A percentile compares a stretch with the other conserved stretches of the same genome.
phyloP scores from a whole-genome alignment of 176 grass and related monocot genomes.

The Poa pratensis region DNA sequence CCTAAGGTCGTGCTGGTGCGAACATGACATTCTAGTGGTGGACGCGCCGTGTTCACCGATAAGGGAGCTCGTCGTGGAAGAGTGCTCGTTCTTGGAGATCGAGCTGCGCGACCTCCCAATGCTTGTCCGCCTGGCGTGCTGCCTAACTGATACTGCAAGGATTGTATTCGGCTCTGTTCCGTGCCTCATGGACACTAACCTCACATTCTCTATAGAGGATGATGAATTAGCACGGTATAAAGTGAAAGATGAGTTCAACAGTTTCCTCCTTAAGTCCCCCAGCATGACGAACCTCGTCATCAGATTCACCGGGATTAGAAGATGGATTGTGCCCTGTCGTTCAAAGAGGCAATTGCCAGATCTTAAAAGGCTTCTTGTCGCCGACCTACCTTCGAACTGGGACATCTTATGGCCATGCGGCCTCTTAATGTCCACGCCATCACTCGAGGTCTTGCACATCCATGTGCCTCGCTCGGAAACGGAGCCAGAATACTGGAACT shows the following conservation, averaged over 20 bases:
- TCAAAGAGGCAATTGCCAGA: neutral
- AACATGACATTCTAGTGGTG: neutral
- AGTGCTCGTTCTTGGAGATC: neutral
- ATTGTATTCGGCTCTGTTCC: neutral
- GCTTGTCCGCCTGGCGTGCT: neutral
- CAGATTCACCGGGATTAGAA: too few relatives aligned
- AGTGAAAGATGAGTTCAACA: too few relatives aligned
- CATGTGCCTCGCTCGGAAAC: neutral
- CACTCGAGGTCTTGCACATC: neutral
- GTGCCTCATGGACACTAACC: too few relatives aligned
- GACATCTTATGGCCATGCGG: neutral
- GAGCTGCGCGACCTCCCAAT: neutral
- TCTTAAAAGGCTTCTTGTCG: neutral
- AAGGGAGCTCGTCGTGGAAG: neutral
- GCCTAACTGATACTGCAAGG: neutral
- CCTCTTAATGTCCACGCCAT: neutral
- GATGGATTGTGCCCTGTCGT: too few relatives aligned
- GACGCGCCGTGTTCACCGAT: neutral
- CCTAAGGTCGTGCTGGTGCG: conserved; percentile 7
- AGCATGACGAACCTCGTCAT: too few relatives aligned
- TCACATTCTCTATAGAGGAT: too few relatives aligned
- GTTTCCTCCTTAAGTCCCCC: too few relatives aligned
- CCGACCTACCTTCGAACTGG: neutral
- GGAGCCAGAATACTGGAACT: neutral
- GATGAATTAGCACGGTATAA: too few relatives aligned